Evolutionary conservation across 2,329 filamentous ascomycete genomes (phyloP).

Genomic region (Fusarium armeniacum): DNA sequence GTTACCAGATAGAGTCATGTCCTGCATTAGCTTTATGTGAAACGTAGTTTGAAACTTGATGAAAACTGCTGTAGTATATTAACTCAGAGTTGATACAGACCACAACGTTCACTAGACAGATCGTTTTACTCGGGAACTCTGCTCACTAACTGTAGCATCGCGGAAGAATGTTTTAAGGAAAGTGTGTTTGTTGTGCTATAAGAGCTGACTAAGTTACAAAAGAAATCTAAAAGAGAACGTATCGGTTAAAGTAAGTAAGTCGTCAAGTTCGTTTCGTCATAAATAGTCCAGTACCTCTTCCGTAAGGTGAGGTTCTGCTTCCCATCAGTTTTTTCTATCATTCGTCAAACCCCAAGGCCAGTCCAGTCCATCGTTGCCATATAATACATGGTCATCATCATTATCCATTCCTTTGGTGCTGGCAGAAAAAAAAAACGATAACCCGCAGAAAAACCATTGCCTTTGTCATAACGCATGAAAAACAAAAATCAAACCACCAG

Average conservation of each 20-base stretch:
- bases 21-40: neutral
- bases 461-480: conserved; percentile 19
- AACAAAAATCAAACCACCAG: conserved; percentile 30
- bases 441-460: conserved; percentile 15
- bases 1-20: neutral
- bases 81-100: neutral
- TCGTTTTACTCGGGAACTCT: neutral
- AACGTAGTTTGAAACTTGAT: neutral
- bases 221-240: conserved; percentile 25
- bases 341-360: conserved; percentile 35
- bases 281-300: conserved; percentile 36
- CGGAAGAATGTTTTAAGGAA: conserved; percentile 9
- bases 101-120: neutral
- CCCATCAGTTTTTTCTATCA: conserved; percentile 50
- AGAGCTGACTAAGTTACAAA: conserved; percentile 25
- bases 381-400: conserved; percentile 48
- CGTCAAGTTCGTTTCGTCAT: conserved; percentile 53
- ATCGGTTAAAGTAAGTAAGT: conserved; percentile 36
- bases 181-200: conserved; percentile 26
- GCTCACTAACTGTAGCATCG: neutral
- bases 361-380: conserved; percentile 35
- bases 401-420: conserved; percentile 26
- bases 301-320: conserved; percentile 38
- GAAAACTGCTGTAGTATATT: neutral
- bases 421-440: conserved; percentile 33